Evolutionary conservation across 2,329 filamentous ascomycete species (phyloP), one percentile per base, ranked within the genome.

Genomic region (Helotiales sp.): DNA sequence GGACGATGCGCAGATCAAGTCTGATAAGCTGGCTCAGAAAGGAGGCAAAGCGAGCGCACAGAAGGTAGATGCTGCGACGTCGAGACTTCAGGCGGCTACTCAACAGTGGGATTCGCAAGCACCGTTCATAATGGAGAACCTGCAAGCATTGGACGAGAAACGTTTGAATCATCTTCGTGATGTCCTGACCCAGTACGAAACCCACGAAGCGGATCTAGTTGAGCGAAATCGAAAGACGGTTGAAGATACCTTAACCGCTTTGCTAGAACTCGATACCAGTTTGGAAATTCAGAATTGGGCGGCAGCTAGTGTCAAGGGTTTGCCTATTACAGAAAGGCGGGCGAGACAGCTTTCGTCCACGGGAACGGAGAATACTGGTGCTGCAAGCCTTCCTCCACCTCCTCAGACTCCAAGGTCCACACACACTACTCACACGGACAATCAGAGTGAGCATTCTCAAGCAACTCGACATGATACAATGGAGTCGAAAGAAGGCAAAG

Each of bases 71-170:
- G 82, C 81, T 61, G 92, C 91, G 12, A 81, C 84, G 10, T 79
- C 84, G 17, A 87, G 86, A 63, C 83, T 96, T 42, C 90, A 96
- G 63, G 85, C 85, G 59, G 88, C 91, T n/a, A 84, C 81, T 44
- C 83, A 88, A 64, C 89, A 96, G 71, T 99, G 95, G 95, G 88
- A 96, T 55, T 92, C 91, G 0, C 92, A 96, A 73, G 91, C 95
- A 13, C 95, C 95, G 1, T 98, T 91, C 74, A 89, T 97, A 60
- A 97, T 96, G 70, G 95, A 99, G 75, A 89, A 88, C 60, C 83
- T 99, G 25, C 95, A 99, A 72, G 88, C 90, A 5, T 79, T 96
- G 30, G 95, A 99, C 70, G 95, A 99, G 76, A 87, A 84, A 66
- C 86, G 95, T 55, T 79, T 96, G 65, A 96, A 97, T 73, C 89